Evolutionary conservation across 106 monocot genomes (phyloP).

Genomic region (Platanthera zijinensis): DNA sequence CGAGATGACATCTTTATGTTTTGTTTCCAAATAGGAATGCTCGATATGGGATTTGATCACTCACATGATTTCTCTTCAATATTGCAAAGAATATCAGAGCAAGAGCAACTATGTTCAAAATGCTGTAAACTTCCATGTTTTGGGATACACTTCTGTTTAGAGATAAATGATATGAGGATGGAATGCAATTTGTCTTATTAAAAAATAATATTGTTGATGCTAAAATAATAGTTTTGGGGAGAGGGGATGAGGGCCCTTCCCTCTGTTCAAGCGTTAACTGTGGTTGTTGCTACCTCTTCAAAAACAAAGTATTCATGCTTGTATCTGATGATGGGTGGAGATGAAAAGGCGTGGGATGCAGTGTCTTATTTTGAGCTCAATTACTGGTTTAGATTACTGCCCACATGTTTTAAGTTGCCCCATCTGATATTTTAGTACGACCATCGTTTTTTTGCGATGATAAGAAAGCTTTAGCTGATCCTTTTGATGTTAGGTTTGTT

Average conservation of each 20-base stretch:
- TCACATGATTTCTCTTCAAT: too few relatives aligned
- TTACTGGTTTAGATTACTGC: conserved; percentile 38
- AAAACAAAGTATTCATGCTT: conserved; percentile 30
- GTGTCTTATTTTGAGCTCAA: conserved; percentile 13
- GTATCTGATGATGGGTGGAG: conserved; percentile 32
- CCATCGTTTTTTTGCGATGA: not conserved
- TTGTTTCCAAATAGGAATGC: too few relatives aligned
- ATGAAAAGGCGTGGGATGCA: conserved; percentile 46
- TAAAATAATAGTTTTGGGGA: conserved; percentile 9
- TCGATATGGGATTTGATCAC: too few relatives aligned
- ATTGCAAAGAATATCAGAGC: too few relatives aligned
- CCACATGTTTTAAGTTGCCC: not conserved
- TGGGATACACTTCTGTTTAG: not conserved
- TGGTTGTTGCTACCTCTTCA: conserved; percentile 57
- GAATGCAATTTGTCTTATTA: conserved; percentile 48
- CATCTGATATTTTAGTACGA: not conserved
- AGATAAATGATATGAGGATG: conserved; percentile 38
- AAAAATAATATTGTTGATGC: conserved; percentile 19
- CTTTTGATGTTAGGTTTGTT: not conserved
- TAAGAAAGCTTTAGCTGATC: not conserved
- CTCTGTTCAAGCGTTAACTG: conserved; percentile 45
- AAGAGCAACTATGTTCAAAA: not conserved
- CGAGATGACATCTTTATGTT: too few relatives aligned
- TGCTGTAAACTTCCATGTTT: not conserved
- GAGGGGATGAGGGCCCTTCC: conserved; percentile 27